phyloP scores from a whole-genome alignment of 1,284 basidiomycete genomes.

The Papiliotrema fonsecae region DNA sequence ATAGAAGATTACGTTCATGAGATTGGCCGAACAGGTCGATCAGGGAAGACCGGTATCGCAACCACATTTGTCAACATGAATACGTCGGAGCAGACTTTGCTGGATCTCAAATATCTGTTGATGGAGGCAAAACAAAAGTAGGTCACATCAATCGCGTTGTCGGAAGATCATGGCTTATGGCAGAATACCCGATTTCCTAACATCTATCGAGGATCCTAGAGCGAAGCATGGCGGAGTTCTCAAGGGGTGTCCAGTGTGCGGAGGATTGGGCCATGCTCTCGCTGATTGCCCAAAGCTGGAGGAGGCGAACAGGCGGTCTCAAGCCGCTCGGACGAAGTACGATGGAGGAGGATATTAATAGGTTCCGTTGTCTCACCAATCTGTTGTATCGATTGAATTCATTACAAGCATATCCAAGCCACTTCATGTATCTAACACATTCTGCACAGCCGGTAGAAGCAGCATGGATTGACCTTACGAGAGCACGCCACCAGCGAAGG shows the following conservation, averaged over 20 bases:
- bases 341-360: constrained; percentile 59
- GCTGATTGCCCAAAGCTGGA: constrained; percentile 95
- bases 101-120: constrained; percentile 94
- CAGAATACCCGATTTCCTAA: constrained; percentile 93
- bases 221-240: constrained; percentile 68
- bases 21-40: constrained; percentile 95
- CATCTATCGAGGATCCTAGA: constrained; percentile 86
- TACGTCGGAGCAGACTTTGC: constrained; percentile 87
- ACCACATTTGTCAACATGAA: constrained; percentile 99
- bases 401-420: too few relatives aligned
- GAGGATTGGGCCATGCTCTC: constrained; percentile 88
- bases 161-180: background rate
- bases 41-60: constrained; percentile 97
- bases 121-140: constrained; percentile 97
- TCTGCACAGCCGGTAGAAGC: too few relatives aligned
- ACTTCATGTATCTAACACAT: too few relatives aligned
- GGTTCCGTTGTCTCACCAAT: background rate
- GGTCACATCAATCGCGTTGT: constrained; percentile 33
- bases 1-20: constrained; percentile 95
- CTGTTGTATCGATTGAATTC: too few relatives aligned
- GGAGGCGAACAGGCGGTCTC: constrained; percentile 74
- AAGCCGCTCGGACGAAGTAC: constrained; percentile 44
- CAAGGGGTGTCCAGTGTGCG: constrained; percentile 92
- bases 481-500: too few relatives aligned
- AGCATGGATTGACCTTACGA: too few relatives aligned